Percentiles rank a stretch among this genome's conserved stretches.
These are phyloP conservation scores for Colletotrichum sp. DNA, from an alignment of 2,329 filamentous ascomycete species.

Conservation along the genomic window DNA sequence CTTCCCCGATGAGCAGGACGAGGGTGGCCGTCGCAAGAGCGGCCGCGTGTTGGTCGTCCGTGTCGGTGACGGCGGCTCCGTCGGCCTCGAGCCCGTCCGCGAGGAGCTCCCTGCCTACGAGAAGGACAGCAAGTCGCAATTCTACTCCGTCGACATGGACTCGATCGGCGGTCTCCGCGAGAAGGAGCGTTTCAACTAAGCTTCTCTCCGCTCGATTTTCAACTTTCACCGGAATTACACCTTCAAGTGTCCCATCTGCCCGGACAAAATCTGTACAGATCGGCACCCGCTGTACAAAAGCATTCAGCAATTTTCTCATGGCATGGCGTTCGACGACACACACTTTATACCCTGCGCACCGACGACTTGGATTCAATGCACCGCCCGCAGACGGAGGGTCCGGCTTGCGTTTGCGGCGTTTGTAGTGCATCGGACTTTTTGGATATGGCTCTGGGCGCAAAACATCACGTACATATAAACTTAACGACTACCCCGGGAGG, in stretches of 20 bases:
- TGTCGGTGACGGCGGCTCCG: slow-evolving; percentile 82
- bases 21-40: slow-evolving; percentile 78
- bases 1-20: slow-evolving; percentile 94
- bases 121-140: slow-evolving; percentile 77
- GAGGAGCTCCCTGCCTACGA: slow-evolving; percentile 87
- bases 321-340: slow-evolving; percentile 24
- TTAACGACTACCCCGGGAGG: slow-evolving; percentile 19
- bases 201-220: neutral
- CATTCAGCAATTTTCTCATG: slow-evolving; percentile 16
- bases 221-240: neutral
- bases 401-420: slow-evolving; percentile 7
- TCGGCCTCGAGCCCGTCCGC: slow-evolving; percentile 88
- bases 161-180: slow-evolving; percentile 94
- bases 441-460: slow-evolving; percentile 16
- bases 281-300: slow-evolving; percentile 20
- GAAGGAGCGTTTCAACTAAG: slow-evolving; percentile 64
- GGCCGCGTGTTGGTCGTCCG: slow-evolving; percentile 91
- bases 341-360: slow-evolving; percentile 24
- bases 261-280: slow-evolving; percentile 18
- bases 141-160: slow-evolving; percentile 94
- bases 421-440: slow-evolving; percentile 4
- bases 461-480: slow-evolving; percentile 13
- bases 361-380: slow-evolving; percentile 12
- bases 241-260: slow-evolving; percentile 3
- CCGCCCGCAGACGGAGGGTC: slow-evolving; percentile 1